These are phyloP conservation scores for Narthecium ossifragum DNA, from an alignment of 106 monocot species.

Conservation along the genomic window DNA sequence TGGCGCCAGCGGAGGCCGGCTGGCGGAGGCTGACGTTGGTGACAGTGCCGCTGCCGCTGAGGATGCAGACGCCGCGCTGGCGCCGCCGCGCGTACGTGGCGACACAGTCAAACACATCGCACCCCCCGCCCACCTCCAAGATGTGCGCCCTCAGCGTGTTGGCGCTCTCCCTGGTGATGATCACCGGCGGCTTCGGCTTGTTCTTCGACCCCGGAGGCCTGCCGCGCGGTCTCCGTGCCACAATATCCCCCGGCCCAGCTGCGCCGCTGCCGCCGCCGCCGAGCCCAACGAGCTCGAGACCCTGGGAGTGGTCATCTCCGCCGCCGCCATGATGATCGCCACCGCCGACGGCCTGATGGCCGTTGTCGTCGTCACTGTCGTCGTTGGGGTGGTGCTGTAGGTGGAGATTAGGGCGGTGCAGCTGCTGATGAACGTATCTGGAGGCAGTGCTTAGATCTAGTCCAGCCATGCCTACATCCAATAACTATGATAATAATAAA, in stretches of 20 bases:
- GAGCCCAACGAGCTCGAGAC: neutral
- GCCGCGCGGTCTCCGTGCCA: slow-evolving; percentile 26
- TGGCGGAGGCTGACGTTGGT: slow-evolving; percentile 60
- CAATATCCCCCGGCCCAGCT: slow-evolving; percentile 3
- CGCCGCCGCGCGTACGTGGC: slow-evolving; percentile 43
- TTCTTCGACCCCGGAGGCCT: slow-evolving; percentile 61
- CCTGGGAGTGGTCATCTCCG: neutral
- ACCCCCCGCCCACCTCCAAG: slow-evolving; percentile 39
- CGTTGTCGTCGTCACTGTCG: slow-evolving; percentile 12
- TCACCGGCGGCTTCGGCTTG: slow-evolving; percentile 65
- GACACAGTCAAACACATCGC: slow-evolving; percentile 54
- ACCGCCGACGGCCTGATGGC: slow-evolving; percentile 5
- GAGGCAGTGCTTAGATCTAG: slow-evolving; percentile 45
- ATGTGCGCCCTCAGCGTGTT: slow-evolving; percentile 51
- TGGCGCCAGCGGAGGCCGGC: slow-evolving; percentile 39
- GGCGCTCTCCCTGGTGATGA: slow-evolving; percentile 63
- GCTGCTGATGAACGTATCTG: slow-evolving; percentile 34
- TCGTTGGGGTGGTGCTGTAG: slow-evolving; percentile 22
- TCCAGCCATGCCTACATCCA: slow-evolving; percentile 39
- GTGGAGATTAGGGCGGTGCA: slow-evolving; percentile 36
- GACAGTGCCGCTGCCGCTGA: slow-evolving; percentile 56
- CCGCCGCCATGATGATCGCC: neutral
- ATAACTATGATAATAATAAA: slow-evolving; percentile 12
- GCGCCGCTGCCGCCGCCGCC: neutral
- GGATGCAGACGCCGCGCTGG: slow-evolving; percentile 51